Evolutionary conservation across 176 grass and related monocot species (phyloP).

Genomic region (Oryza meridionalis): DNA sequence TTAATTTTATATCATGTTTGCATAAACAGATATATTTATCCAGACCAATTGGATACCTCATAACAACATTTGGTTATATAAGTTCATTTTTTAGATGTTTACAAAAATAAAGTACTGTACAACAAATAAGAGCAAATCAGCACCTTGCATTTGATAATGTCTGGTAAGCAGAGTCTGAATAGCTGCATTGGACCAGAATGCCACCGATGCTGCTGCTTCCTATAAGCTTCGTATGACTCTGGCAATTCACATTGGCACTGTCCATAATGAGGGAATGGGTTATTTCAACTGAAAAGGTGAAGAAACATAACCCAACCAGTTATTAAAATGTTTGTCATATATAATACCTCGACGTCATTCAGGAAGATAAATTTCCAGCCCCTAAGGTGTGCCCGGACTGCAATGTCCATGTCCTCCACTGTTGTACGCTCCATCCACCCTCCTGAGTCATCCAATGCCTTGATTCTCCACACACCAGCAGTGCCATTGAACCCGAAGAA

Average conservation of each 20-base stretch:
- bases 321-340: neutral
- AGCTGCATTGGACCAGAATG: slow-evolving; percentile 99
- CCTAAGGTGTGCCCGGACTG: slow-evolving; percentile 83
- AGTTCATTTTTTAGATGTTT: neutral
- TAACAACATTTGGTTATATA: neutral
- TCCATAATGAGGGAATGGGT: neutral
- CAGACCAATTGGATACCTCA: neutral
- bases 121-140: neutral
- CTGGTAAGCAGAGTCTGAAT: slow-evolving; percentile 90
- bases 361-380: slow-evolving; percentile 97
- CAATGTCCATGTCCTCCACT: slow-evolving; percentile 99
- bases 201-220: slow-evolving; percentile 99
- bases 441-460: slow-evolving; percentile 82
- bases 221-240: slow-evolving; percentile 97
- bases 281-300: slow-evolving; percentile 7
- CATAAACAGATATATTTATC: neutral
- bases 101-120: neutral
- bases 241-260: slow-evolving; percentile 99
- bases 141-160: slow-evolving; percentile 93
- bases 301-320: neutral
- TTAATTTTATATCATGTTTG: neutral
- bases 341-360: slow-evolving; percentile 88
- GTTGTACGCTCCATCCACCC: slow-evolving; percentile 99
- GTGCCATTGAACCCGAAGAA: slow-evolving; percentile 99
- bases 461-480: slow-evolving; percentile 94